phyloP scores from a whole-genome alignment of 345 rosid species.

The Angophora floribunda region DNA sequence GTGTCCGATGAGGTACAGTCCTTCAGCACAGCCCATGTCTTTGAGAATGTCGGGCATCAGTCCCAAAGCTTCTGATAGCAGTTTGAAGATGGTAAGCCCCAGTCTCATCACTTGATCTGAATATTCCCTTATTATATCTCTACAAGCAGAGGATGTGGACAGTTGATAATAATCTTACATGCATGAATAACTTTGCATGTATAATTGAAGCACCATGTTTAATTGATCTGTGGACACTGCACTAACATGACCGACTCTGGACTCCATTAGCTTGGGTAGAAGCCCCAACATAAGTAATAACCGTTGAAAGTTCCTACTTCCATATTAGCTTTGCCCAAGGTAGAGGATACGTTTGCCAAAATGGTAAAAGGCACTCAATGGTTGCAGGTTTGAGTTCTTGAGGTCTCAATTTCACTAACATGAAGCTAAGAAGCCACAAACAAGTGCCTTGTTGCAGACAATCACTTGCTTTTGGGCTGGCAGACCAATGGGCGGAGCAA shows the following conservation, averaged over 20 bases:
- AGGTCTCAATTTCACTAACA: no score
- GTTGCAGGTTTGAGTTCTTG: no score
- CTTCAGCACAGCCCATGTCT: constrained; percentile 12
- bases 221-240: not conserved
- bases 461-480: not conserved
- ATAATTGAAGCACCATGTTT: not conserved
- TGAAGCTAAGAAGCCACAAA: not conserved
- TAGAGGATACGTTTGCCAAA: not conserved
- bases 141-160: not conserved
- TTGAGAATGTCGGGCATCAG: not conserved
- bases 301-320: not conserved
- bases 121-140: constrained; percentile 24
- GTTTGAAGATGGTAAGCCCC: constrained; percentile 1
- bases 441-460: not conserved
- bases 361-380: no score
- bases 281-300: not conserved
- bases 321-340: not conserved
- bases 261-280: not conserved
- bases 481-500: not conserved
- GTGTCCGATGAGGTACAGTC: not conserved
- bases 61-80: constrained; percentile 18
- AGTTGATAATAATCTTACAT: not conserved
- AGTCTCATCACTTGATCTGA: constrained; percentile 14
- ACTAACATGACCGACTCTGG: not conserved
- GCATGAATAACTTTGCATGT: not conserved